Evolutionary conservation across 2,329 filamentous ascomycete genomes (phyloP).

Genomic region (Fusarium miscanthi): DNA sequence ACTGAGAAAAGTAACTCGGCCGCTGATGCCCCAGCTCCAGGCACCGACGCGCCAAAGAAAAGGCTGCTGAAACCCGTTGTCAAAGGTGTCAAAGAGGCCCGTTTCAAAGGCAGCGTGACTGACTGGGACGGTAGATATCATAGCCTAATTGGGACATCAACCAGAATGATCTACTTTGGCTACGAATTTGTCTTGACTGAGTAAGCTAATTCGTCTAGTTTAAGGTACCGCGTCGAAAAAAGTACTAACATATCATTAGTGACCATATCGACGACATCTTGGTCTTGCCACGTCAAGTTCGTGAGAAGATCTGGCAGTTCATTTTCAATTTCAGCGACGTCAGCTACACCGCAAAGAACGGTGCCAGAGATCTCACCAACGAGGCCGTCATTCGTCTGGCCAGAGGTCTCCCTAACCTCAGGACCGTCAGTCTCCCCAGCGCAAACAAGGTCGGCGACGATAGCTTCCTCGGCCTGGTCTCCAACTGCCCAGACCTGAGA

Average conservation of each 20-base stretch:
- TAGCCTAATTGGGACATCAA: neutral
- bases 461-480: neutral
- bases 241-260: rapidly evolving
- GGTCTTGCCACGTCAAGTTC: neutral
- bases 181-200: neutral
- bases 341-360: neutral
- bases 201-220: neutral
- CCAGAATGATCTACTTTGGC: neutral
- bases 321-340: neutral
- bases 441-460: neutral
- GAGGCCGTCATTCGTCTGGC: neutral
- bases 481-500: neutral
- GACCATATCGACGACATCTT: neutral
- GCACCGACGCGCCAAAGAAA: neutral
- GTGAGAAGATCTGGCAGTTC: neutral
- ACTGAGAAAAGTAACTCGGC: neutral
- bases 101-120: neutral
- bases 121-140: neutral
- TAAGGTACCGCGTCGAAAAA: neutral
- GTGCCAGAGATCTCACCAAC: neutral
- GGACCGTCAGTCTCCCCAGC: neutral
- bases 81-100: neutral
- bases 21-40: neutral
- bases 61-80: neutral
- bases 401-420: neutral